Percentiles rank a stretch among this genome's conserved stretches.
Evolutionary conservation across 129 eudicot species (phyloP).

Genomic region (Tanacetum coccineum): DNA sequence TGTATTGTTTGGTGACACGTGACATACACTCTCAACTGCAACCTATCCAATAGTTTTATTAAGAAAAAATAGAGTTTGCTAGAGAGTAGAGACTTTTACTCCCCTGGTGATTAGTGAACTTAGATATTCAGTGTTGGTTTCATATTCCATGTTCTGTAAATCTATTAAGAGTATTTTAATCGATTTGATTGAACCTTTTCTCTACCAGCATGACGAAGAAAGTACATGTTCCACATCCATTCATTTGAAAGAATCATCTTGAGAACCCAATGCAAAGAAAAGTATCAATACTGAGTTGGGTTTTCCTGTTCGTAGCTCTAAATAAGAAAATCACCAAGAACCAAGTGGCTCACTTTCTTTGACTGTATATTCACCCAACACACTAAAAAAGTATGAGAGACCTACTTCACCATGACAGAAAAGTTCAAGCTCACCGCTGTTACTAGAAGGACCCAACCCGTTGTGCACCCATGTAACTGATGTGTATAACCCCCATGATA

Average conservation of each 20-base stretch:
- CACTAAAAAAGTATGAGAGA: too few relatives aligned
- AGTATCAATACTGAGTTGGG: background rate
- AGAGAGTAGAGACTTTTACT: too few relatives aligned
- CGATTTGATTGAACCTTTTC: conserved; percentile 23
- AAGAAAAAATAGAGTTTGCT: too few relatives aligned
- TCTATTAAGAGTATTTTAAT: conserved; percentile 13
- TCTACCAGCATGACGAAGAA: conserved; percentile 36
- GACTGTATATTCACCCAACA: too few relatives aligned
- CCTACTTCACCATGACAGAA: too few relatives aligned
- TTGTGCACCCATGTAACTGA: background rate
- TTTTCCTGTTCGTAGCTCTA: conserved; percentile 14
- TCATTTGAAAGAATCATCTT: conserved; percentile 17
- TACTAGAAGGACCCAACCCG: conserved; percentile 21
- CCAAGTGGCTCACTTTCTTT: too few relatives aligned
- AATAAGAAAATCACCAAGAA: conserved; percentile 14
- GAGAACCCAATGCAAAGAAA: conserved; percentile 22
- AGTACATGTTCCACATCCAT: conserved; percentile 20
- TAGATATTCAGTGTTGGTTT: background rate
- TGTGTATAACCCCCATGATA: conserved; percentile 18
- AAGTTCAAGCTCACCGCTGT: too few relatives aligned
- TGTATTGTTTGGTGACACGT: too few relatives aligned
- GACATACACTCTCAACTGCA: too few relatives aligned
- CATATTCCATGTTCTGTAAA: background rate
- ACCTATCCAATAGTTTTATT: too few relatives aligned
- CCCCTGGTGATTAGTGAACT: too few relatives aligned